These are phyloP conservation scores for Leptographium lundbergii DNA, from an alignment of 2,329 filamentous ascomycete genomes.

Conservation along the genomic window DNA sequence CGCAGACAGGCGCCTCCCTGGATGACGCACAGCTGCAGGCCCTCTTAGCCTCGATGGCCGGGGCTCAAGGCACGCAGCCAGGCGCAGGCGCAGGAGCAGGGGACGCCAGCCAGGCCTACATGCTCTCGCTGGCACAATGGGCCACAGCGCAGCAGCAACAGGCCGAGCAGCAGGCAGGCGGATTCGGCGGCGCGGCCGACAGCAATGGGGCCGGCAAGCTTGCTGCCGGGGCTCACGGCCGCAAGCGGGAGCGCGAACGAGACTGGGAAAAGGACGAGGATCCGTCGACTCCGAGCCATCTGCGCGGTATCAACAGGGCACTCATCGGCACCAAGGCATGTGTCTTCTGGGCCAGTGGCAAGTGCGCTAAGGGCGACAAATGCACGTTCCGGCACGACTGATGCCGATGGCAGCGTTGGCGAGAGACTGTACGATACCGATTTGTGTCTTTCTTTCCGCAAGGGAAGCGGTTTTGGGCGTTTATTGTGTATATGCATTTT, in stretches of 20 bases:
- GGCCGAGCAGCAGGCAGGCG: not conserved
- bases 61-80: not conserved
- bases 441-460: not conserved
- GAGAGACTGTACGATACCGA: too few relatives aligned
- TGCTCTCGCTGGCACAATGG: constrained; percentile 10
- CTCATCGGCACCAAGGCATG: constrained; percentile 56
- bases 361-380: constrained; percentile 59
- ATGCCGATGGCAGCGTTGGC: not conserved
- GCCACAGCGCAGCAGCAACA: constrained; percentile 3
- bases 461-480: not conserved
- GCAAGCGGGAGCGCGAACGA: constrained; percentile 15
- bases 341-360: constrained; percentile 57
- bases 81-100: not conserved
- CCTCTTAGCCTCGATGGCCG: constrained; percentile 1
- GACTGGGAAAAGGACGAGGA: constrained; percentile 22
- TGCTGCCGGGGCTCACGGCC: constrained; percentile 1
- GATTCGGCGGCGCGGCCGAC: not conserved
- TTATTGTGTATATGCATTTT: not conserved
- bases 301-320: constrained; percentile 38
- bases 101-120: constrained; percentile 4
- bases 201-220: not conserved
- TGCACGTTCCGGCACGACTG: constrained; percentile 61
- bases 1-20: not conserved
- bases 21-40: constrained; percentile 4
- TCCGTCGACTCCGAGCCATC: constrained; percentile 20